Evolutionary conservation across 1,139 yeast genomes (phyloP).

Genomic region (Nakaseomyces bracarensis): DNA sequence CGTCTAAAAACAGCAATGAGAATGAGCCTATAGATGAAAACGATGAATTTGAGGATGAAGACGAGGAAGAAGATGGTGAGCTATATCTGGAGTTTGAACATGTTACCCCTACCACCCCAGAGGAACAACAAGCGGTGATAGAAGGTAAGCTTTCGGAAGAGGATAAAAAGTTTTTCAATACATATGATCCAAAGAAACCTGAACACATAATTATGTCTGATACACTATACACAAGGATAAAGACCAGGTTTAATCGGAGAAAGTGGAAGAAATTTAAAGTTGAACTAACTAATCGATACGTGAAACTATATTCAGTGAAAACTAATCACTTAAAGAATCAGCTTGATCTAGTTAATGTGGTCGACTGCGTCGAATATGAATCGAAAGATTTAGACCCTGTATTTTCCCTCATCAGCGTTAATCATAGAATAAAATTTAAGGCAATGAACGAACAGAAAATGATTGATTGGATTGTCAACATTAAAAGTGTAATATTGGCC

Average conservation of each 20-base stretch:
- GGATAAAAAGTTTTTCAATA: conserved; percentile 17
- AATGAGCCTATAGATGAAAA: conserved; percentile 8
- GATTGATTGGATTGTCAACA: conserved; percentile 23
- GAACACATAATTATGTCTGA: conserved; percentile 16
- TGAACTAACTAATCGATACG: conserved; percentile 14
- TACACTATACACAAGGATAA: conserved; percentile 15
- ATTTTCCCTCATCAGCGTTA: conserved; percentile 18
- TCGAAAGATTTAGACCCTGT: conserved; percentile 12
- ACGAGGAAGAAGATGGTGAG: conserved; percentile 11
- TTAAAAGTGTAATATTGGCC: conserved; percentile 19
- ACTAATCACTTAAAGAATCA: conserved; percentile 14
- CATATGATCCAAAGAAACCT: conserved; percentile 15
- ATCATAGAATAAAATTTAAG: conserved; percentile 18
- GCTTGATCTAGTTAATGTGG: conserved; percentile 15
- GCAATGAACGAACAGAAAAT: conserved; percentile 20
- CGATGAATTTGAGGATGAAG: conserved; percentile 11
- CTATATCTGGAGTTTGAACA: conserved; percentile 9
- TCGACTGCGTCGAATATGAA: conserved; percentile 22
- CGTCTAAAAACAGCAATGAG: conserved; percentile 3
- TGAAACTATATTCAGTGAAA: conserved; percentile 16
- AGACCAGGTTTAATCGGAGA: conserved; percentile 17
- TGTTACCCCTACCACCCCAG: conserved; percentile 7
- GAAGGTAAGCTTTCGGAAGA: conserved; percentile 13
- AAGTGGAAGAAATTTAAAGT: conserved; percentile 21
- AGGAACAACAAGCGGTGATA: conserved; percentile 2